phyloP scores from a whole-genome alignment of 1,284 basidiomycete species.

The Malassezia dermatis region DNA sequence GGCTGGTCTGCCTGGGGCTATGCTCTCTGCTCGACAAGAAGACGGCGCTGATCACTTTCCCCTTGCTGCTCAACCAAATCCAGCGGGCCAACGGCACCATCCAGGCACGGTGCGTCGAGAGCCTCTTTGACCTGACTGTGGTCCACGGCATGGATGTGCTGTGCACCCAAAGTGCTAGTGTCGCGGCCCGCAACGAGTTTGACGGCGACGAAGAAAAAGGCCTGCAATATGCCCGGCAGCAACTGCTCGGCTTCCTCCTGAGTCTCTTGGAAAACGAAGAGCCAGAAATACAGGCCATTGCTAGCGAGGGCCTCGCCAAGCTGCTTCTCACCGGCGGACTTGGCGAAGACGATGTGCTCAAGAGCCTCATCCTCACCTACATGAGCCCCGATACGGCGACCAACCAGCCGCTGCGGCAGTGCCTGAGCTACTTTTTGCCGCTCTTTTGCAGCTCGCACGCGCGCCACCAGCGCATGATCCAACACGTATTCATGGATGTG shows the following conservation, averaged over 20 bases:
- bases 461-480: slow-evolving; percentile 67
- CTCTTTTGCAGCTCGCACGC: slow-evolving; percentile 79
- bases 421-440: slow-evolving; percentile 89
- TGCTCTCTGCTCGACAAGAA: slow-evolving; percentile 82
- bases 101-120: slow-evolving; percentile 68
- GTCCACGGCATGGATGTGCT: slow-evolving; percentile 73
- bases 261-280: slow-evolving; percentile 59
- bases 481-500: slow-evolving; percentile 54
- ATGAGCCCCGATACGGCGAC: slow-evolving; percentile 73
- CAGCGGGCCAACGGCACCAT: slow-evolving; percentile 66
- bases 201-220: slow-evolving; percentile 16
- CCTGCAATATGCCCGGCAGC: slow-evolving; percentile 25
- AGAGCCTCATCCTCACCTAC: slow-evolving; percentile 69
- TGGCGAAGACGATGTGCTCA: slow-evolving; percentile 53
- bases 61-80: slow-evolving; percentile 76
- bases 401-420: slow-evolving; percentile 81
- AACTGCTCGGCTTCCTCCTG: slow-evolving; percentile 39
- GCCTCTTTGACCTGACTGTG: slow-evolving; percentile 82
- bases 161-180: slow-evolving; percentile 47
- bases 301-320: slow-evolving; percentile 78
- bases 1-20: slow-evolving; percentile 71
- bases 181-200: slow-evolving; percentile 17
- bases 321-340: slow-evolving; percentile 67
- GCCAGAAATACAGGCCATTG: slow-evolving; percentile 59
- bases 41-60: slow-evolving; percentile 82